Evolutionary conservation across 2,329 filamentous ascomycete species (phyloP).

Genomic region (Beauveria rudraprayagi): DNA sequence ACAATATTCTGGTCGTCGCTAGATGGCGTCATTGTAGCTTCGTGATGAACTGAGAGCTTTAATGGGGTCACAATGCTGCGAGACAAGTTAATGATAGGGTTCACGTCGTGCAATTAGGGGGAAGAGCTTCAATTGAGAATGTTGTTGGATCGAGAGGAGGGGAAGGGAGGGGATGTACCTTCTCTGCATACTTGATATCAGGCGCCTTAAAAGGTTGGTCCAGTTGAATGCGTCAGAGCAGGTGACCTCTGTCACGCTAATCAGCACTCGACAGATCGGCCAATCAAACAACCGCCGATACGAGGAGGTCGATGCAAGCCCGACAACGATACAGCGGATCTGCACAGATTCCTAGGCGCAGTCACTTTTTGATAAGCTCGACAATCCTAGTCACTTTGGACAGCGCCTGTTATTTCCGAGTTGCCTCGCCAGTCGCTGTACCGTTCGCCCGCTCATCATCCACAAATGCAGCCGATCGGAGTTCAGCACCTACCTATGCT

Average conservation of each 20-base stretch:
- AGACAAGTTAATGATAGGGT: background rate
- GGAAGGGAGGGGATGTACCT: slow-evolving; percentile 4
- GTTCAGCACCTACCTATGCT: background rate
- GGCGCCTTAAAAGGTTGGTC: background rate
- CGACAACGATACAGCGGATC: background rate
- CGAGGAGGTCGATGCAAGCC: background rate
- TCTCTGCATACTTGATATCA: background rate
- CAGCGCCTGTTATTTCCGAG: no score
- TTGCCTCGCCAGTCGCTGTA: background rate
- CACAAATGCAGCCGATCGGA: background rate
- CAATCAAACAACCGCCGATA: background rate
- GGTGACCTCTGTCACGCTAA: slow-evolving; percentile 3
- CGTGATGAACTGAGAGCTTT: background rate
- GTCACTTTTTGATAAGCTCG: background rate
- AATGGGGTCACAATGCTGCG: background rate
- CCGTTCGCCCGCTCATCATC: background rate
- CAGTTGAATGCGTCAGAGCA: background rate
- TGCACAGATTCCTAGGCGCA: background rate
- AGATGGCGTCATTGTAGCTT: slow-evolving; percentile 7
- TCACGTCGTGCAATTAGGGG: background rate
- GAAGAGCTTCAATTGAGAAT: background rate
- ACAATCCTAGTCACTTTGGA: no score
- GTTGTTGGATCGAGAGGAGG: background rate
- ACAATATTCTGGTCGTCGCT: background rate
- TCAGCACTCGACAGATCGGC: background rate